These are phyloP conservation scores for Taiozyma sp. DNA, from an alignment of 1,139 yeast genomes.

Conservation along the genomic window DNA sequence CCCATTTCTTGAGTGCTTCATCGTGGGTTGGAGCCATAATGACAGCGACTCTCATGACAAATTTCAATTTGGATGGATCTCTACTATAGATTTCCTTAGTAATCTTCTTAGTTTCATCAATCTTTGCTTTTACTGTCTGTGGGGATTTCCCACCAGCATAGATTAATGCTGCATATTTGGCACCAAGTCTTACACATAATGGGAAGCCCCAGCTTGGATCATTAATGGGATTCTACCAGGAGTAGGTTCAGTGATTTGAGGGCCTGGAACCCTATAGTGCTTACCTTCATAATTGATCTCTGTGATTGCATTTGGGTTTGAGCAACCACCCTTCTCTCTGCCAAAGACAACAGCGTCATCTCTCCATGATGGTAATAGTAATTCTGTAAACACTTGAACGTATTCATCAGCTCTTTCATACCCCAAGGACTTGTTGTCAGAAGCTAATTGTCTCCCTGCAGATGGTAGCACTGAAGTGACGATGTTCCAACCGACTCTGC, in stretches of 20 bases:
- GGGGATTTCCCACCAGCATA: slow-evolving; percentile 31
- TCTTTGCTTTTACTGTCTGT: slow-evolving; percentile 27
- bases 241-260: slow-evolving; percentile 33
- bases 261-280: slow-evolving; percentile 36
- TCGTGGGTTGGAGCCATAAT: slow-evolving; percentile 30
- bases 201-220: too few relatives aligned
- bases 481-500: slow-evolving; percentile 8
- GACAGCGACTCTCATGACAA: slow-evolving; percentile 26
- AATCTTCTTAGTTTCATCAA: slow-evolving; percentile 25
- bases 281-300: slow-evolving; percentile 33
- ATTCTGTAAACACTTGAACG: slow-evolving; percentile 3
- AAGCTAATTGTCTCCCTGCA: slow-evolving; percentile 5
- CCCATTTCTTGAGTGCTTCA: slow-evolving; percentile 26
- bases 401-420: slow-evolving; percentile 8
- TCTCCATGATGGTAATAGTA: slow-evolving; percentile 5
- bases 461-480: slow-evolving; percentile 4
- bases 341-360: slow-evolving; percentile 26
- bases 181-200: too few relatives aligned
- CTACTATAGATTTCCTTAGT: slow-evolving; percentile 29
- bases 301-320: slow-evolving; percentile 34
- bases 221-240: slow-evolving; percentile 8
- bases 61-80: slow-evolving; percentile 28
- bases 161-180: slow-evolving; percentile 11
- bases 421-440: slow-evolving; percentile 1
- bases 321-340: slow-evolving; percentile 28